Evolutionary conservation across 495 filamentous ascomycete species (phyloP).

Genomic region (Neurospora hispaniola): DNA sequence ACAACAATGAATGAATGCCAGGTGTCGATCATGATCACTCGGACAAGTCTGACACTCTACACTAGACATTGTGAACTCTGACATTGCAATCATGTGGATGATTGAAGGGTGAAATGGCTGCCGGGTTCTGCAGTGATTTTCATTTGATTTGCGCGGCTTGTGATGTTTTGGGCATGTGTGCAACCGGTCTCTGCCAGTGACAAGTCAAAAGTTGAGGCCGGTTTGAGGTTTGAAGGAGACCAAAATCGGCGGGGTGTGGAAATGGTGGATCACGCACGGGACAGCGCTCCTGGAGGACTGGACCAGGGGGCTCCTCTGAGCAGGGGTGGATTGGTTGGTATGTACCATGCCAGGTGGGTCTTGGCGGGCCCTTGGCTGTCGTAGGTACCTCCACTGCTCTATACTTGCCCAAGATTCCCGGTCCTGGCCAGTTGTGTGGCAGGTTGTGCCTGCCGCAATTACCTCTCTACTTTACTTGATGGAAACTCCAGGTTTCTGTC

Average conservation of each 20-base stretch:
- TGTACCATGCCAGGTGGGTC: background rate
- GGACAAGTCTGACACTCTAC: background rate
- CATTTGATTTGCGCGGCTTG: conserved; percentile 1
- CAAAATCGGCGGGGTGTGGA: background rate
- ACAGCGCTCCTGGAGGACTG: background rate
- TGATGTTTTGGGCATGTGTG: background rate
- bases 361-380: background rate
- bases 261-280: background rate
- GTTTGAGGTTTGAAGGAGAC: background rate
- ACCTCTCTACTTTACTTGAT: background rate
- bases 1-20: background rate
- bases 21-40: background rate
- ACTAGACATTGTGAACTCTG: background rate
- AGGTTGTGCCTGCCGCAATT: no score
- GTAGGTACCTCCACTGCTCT: background rate
- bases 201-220: background rate
- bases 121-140: conserved; percentile 10
- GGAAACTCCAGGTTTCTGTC: background rate
- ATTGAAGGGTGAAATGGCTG: conserved; percentile 1
- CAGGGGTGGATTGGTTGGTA: background rate
- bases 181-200: background rate
- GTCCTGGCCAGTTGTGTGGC: background rate
- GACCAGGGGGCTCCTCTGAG: background rate
- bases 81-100: background rate
- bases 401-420: background rate